phyloP scores from a whole-genome alignment of 495 filamentous ascomycete genomes.

The Friedmanniomyces endolithicus region DNA sequence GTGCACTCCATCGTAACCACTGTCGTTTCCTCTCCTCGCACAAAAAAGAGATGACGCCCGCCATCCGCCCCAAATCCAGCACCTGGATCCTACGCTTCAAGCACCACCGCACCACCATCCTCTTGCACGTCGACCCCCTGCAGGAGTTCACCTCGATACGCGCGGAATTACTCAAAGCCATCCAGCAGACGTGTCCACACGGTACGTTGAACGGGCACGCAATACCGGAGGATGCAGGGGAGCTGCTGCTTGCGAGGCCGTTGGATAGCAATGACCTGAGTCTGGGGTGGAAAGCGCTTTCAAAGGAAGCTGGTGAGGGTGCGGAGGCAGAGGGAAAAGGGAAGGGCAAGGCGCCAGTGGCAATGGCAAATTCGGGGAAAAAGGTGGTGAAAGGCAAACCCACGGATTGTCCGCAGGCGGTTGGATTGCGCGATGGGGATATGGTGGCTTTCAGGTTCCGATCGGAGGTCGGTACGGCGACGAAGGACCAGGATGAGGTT shows the following conservation, averaged over 20 bases:
- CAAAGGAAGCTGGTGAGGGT: not conserved
- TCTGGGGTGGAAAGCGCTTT: conserved; percentile 41
- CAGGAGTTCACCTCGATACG: conserved; percentile 50
- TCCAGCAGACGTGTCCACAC: conserved; percentile 36
- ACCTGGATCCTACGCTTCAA: conserved; percentile 66
- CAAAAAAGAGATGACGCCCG: conserved; percentile 10
- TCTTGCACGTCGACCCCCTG: conserved; percentile 53
- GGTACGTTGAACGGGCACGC: conserved; percentile 35
- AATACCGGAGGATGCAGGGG: conserved; percentile 37
- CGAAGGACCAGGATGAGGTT: conserved; percentile 19
- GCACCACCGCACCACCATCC: conserved; percentile 61
- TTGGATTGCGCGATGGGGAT: conserved; percentile 45
- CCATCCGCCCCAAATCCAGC: conserved; percentile 25
- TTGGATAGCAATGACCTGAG: conserved; percentile 43
- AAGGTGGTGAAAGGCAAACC: conserved; percentile 15
- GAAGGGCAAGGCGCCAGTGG: conserved; percentile 19
- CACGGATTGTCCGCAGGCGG: conserved; percentile 36
- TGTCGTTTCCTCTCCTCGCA: not conserved
- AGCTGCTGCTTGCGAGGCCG: conserved; percentile 43
- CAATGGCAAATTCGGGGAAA: conserved; percentile 5
- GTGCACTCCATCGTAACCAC: too few relatives aligned
- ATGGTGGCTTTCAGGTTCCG: conserved; percentile 58
- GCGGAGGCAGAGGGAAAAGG: conserved; percentile 19
- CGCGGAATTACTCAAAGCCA: conserved; percentile 47
- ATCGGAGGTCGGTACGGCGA: conserved; percentile 21